phyloP scores from a whole-genome alignment of 129 eudicot genomes.

The Helichrysum umbraculigerum region DNA sequence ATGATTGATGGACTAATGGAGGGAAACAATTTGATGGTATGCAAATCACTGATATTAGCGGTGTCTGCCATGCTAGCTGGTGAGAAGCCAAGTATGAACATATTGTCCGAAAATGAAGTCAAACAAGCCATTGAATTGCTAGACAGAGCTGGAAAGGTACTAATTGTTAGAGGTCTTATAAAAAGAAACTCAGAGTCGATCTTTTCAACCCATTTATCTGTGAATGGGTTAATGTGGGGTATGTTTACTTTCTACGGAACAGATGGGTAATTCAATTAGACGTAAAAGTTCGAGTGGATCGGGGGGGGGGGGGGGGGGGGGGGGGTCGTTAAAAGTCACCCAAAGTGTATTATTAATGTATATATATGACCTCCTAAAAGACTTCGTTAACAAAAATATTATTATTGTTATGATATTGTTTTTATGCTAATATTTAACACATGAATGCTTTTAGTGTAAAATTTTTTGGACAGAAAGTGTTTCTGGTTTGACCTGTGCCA shows the following conservation, averaged over 20 bases:
- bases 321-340: not conserved
- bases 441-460: not conserved
- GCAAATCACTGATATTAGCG: slow-evolving; percentile 71
- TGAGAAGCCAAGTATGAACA: slow-evolving; percentile 55
- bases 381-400: not conserved
- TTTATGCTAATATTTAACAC: not conserved
- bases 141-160: slow-evolving; percentile 91
- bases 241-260: too few species aligned
- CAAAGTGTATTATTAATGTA: not conserved
- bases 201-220: not conserved
- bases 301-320: too few species aligned
- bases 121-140: slow-evolving; percentile 73
- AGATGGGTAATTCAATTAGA: too few species aligned
- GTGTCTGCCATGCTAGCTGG: slow-evolving; percentile 78
- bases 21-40: slow-evolving; percentile 60
- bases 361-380: not conserved
- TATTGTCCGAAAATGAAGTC: slow-evolving; percentile 56
- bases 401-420: not conserved
- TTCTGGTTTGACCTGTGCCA: not conserved
- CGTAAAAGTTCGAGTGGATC: too few species aligned
- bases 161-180: slow-evolving; percentile 10
- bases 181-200: not conserved
- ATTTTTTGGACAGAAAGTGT: not conserved
- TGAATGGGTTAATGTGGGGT: not conserved
- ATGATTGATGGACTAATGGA: slow-evolving; percentile 54